These are phyloP conservation scores for Penicillium turbatum DNA, from an alignment of 495 filamentous ascomycete species.

Conservation along the genomic window DNA sequence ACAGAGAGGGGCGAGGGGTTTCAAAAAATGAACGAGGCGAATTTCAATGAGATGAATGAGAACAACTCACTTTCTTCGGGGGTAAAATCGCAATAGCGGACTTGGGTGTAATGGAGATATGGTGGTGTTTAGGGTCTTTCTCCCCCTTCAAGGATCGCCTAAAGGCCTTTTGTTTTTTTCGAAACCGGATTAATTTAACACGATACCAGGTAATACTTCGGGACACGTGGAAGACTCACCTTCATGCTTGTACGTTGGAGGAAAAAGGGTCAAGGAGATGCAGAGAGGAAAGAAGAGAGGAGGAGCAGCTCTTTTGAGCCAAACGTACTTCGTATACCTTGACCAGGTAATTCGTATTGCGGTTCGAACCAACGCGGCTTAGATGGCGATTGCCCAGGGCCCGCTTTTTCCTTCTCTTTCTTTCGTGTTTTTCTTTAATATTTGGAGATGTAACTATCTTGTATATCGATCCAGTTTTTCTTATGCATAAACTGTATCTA, in stretches of 20 bases:
- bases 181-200: slow-evolving; percentile 14
- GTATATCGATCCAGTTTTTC: not conserved
- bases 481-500: too few species aligned
- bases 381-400: slow-evolving; percentile 10
- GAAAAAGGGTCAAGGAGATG: slow-evolving; percentile 6
- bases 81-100: slow-evolving; percentile 91
- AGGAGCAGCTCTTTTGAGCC: slow-evolving; percentile 11
- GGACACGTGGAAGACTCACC: slow-evolving; percentile 17
- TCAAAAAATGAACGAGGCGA: not conserved
- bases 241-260: slow-evolving; percentile 22
- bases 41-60: not conserved
- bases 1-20: slow-evolving; percentile 13
- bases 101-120: slow-evolving; percentile 87
- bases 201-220: slow-evolving; percentile 15
- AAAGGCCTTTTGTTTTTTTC: slow-evolving; percentile 55
- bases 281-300: slow-evolving; percentile 13
- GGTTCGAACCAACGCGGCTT: slow-evolving; percentile 21
- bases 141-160: slow-evolving; percentile 85
- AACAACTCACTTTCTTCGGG: slow-evolving; percentile 78
- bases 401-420: slow-evolving; percentile 14
- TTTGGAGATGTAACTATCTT: not conserved
- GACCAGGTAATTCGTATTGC: slow-evolving; percentile 13
- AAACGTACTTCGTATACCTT: not conserved
- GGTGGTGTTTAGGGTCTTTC: slow-evolving; percentile 67
- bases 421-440: not conserved